A percentile compares a stretch with the other conserved stretches of the same genome.
Conservation (phyloP, 768 basidiomycete genomes). For the Auricularia sp. region DNA sequence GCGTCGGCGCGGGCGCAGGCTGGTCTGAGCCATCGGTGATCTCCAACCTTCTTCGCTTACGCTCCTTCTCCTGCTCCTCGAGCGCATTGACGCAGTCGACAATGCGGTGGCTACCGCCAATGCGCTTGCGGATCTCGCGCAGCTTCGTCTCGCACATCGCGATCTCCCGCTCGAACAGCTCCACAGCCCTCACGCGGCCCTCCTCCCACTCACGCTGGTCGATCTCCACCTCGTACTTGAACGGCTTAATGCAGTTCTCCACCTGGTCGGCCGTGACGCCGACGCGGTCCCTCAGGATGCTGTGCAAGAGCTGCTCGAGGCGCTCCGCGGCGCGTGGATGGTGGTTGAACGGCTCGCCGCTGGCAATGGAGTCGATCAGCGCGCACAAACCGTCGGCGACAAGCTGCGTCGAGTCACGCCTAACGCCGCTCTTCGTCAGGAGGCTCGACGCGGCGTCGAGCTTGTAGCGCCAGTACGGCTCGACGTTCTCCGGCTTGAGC, state of each 20-base stretch:
- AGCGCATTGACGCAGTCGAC: conserved; percentile 72
- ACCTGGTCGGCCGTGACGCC: conserved; percentile 96
- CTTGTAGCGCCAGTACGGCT: conserved; percentile 93
- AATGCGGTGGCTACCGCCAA: conserved; percentile 71
- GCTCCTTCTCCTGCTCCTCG: conserved; percentile 68
- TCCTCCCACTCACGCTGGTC: conserved; percentile 87
- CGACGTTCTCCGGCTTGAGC: conserved; percentile 64
- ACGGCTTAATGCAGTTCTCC: conserved; percentile 99
- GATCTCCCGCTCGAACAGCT: conserved; percentile 78
- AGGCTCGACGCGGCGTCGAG: conserved; percentile 88
- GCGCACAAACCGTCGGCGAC: conserved; percentile 89
- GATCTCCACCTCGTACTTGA: conserved; percentile 96
- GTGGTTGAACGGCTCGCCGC: conserved; percentile 82
- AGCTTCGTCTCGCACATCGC: conserved; percentile 77
- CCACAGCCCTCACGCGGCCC: conserved; percentile 65
- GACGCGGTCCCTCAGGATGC: conserved; percentile 85
- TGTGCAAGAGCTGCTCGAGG: conserved; percentile 85
- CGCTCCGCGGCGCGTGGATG: conserved; percentile 86
- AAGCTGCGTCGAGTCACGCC: conserved; percentile 85
- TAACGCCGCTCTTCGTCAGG: conserved; percentile 92
- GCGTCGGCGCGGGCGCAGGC: conserved; percentile 16
- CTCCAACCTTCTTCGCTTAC: conserved; percentile 42
- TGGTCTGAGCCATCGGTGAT: conserved; percentile 28
- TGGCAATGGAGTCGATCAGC: conserved; percentile 82
- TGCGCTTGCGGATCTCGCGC: conserved; percentile 75